phyloP scores from a whole-genome alignment of 2,329 filamentous ascomycete species.

The Colletotrichum siamense region DNA sequence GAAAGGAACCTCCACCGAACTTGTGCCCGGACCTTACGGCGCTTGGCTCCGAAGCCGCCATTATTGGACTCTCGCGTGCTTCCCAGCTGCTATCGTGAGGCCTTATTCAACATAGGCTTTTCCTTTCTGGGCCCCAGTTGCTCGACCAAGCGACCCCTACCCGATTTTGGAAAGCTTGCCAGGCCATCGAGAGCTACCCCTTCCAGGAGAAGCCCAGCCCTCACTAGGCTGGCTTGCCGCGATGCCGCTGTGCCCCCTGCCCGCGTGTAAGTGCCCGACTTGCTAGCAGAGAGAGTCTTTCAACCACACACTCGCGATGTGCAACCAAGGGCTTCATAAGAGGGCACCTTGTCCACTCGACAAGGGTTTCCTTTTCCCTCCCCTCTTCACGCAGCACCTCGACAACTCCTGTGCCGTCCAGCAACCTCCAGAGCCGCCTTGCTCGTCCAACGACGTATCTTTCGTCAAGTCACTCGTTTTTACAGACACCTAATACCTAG shows the following conservation, averaged over 20 bases:
- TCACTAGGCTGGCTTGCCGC: not conserved
- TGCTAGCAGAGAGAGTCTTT: not conserved
- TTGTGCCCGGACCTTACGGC: constrained; percentile 2
- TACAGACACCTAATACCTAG: constrained; percentile 17
- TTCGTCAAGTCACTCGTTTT: constrained; percentile 47
- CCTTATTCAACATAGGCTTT: not conserved
- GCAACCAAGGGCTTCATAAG: constrained; percentile 8
- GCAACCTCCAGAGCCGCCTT: constrained; percentile 29
- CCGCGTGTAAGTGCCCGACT: not conserved
- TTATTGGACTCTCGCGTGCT: not conserved
- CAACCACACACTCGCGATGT: not conserved
- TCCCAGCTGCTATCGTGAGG: not conserved
- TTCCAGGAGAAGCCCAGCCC: not conserved
- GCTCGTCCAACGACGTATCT: constrained; percentile 49
- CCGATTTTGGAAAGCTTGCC: not conserved
- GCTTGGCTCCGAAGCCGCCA: not conserved
- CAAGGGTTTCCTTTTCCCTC: not conserved
- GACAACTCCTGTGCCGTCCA: constrained; percentile 12
- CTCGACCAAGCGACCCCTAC: not conserved
- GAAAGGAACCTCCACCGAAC: not conserved
- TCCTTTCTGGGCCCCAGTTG: not conserved
- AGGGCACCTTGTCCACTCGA: not conserved
- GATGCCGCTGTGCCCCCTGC: not conserved
- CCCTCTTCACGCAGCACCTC: constrained; percentile 3
- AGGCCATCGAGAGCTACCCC: not conserved